Evolutionary conservation across 257 asterid species (phyloP), one percentile per base, ranked within the genome.

Genomic region (Ilex aquifolium): DNA sequence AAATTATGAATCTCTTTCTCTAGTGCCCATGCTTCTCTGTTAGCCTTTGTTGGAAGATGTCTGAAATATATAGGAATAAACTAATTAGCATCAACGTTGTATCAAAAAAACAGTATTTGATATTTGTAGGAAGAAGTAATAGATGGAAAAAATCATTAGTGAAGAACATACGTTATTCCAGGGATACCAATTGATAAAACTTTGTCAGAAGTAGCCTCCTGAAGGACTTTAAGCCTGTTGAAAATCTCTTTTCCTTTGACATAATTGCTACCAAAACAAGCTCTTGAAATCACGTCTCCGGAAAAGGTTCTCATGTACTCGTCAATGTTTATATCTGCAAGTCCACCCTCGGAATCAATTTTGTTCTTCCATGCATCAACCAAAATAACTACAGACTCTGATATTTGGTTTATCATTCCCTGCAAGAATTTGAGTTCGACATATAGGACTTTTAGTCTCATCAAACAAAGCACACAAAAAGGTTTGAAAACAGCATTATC

Each of bases 261-360:
- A 57, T 68, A 80, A 61, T 59, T 80, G 64, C 83, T 80, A 2
- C 86, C 86, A 77, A 80, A 80, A 67, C 86, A 80, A 27, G 86
- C 86, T 63, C 70, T 72, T 36, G 86, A 77, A 64, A 81, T 81
- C 1, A 81, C 81, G 62, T 81, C 81, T 59, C 79, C 83, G 2
- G 86, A 81, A 55, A 81, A 78, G 17, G 81, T 77, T 61, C 83
- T 72, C 77, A 81, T 30, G 54, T 81, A 60, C 7, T 63, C 57
- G 61, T 75, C 83, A 55, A 80, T 67, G 61, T 74, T 73, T 7
- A 80, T 76, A 9, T 76, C 85, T 16, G 80, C 78, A 2, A 67
- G 5, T 51, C 77, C 82, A 39, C 65, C 80, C 48, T 62, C 61
- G 4, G 44, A 32, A 31, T 75, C 62, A 3, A 79, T 44, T 61